Percentiles rank a stretch among this genome's conserved stretches.
phyloP scores from a whole-genome alignment of 2,329 filamentous ascomycete genomes.

The Colletotrichum musae region DNA sequence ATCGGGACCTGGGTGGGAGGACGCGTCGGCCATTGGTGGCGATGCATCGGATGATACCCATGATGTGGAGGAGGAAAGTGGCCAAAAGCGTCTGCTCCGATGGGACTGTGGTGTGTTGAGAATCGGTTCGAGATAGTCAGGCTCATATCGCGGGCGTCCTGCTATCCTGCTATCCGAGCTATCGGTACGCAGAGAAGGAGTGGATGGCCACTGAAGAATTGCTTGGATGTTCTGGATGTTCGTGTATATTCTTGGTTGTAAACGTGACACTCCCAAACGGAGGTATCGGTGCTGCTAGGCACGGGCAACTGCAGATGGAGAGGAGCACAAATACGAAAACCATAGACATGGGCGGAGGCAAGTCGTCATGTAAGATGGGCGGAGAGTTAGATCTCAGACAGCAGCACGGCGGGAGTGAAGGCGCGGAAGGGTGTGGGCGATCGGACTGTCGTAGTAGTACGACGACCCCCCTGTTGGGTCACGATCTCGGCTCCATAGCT shows the following conservation, averaged over 20 bases:
- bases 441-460: slow-evolving; percentile 5
- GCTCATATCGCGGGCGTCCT: slow-evolving; percentile 34
- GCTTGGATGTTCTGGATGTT: slow-evolving; percentile 9
- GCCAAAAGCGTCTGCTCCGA: slow-evolving; percentile 31
- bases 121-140: slow-evolving; percentile 37
- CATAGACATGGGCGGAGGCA: slow-evolving; percentile 16
- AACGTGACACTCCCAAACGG: neutral
- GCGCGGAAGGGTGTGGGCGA: slow-evolving; percentile 24
- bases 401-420: slow-evolving; percentile 18
- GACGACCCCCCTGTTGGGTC: slow-evolving; percentile 13
- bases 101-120: slow-evolving; percentile 35
- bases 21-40: slow-evolving; percentile 37
- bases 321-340: slow-evolving; percentile 14
- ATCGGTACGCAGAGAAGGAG: neutral
- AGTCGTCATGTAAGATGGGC: slow-evolving; percentile 33
- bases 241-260: neutral
- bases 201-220: neutral
- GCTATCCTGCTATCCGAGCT: neutral
- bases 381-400: slow-evolving; percentile 34
- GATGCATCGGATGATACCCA: slow-evolving; percentile 38
- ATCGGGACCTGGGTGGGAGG: slow-evolving; percentile 20
- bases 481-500: slow-evolving; percentile 24
- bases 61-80: slow-evolving; percentile 33
- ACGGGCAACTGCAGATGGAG: slow-evolving; percentile 20
- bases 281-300: slow-evolving; percentile 13